Base-by-base conservation (phyloP, 371 early-diverging fungal species). In the Syncephalis fuscata region DNA sequence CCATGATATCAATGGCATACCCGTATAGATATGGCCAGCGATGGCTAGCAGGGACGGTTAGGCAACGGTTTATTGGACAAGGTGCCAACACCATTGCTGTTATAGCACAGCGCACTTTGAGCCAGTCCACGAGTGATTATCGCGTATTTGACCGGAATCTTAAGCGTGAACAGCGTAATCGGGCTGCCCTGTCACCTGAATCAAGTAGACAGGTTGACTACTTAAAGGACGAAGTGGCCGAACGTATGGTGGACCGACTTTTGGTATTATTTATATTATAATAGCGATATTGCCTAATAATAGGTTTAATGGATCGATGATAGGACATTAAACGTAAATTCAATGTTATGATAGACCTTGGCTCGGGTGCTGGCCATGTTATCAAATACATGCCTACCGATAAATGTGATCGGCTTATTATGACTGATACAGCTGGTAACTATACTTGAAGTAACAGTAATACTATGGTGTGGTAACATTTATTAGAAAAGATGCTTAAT, bases 321-420 rank as follows among this genome's bases (percentile, higher is more conserved):
- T 40, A 78, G 78, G 88, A 85, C 48, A 87, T 93, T 60, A 91
- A 91, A 56, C 74, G 87, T 38, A 67, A 78, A 41, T 90, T 83
- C 61, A 58, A 72, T 48, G 80, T 76, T 8, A 77, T 92, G 0
- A 82, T 95, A 9, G 96, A 95, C 59, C 61, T 92, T 27, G 92
- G 92, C 3, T 70, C 88, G 17, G 93, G 94, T 4, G 72, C 80
- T 42, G 96, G 96, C 15, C 87, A 91, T 60, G 68, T 93, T 50
- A 70, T 72, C 20, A 87, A 88, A 64, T 73, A 74, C 44, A 62
- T 87, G 1, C 84, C 84, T 50, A 61, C 63, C n/a, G 86, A 82
- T 37, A 80, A 81, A 66, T 70, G 78, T 67, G 75, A 88, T 47
- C 76, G 78, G 45, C 53, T 93, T 49, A 68, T 91, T 26, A 81